Conservation (phyloP, 2,329 filamentous ascomycete genomes). For the Westerdykella aurantiaca region DNA sequence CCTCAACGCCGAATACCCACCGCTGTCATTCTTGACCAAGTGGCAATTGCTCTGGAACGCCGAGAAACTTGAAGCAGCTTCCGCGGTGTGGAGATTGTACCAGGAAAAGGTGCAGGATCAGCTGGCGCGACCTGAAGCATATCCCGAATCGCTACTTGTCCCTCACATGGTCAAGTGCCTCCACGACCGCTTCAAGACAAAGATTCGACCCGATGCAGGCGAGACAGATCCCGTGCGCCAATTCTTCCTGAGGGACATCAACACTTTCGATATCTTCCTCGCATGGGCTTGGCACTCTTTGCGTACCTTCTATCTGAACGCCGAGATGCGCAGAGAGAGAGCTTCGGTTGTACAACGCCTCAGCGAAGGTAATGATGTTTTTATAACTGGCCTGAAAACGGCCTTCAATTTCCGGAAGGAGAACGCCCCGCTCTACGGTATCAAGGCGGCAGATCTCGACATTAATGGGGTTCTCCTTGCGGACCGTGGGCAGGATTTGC, state of each 20-base stretch:
- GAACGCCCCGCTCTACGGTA: slow-evolving; percentile 66
- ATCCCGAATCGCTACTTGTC: slow-evolving; percentile 62
- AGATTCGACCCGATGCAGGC: slow-evolving; percentile 57
- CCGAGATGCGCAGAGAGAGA: slow-evolving; percentile 54
- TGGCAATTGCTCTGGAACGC: slow-evolving; percentile 86
- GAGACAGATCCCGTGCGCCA: slow-evolving; percentile 76
- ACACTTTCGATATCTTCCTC: slow-evolving; percentile 66
- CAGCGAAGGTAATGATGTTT: slow-evolving; percentile 69
- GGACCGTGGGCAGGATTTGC: slow-evolving; percentile 56
- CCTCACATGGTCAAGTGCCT: slow-evolving; percentile 70
- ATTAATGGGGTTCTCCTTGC: slow-evolving; percentile 39
- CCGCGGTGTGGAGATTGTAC: slow-evolving; percentile 73
- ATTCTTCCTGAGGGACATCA: slow-evolving; percentile 67
- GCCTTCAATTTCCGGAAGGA: slow-evolving; percentile 66
- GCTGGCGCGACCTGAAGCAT: slow-evolving; percentile 52
- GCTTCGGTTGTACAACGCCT: slow-evolving; percentile 41
- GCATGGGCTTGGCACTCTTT: slow-evolving; percentile 63
- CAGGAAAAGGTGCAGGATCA: slow-evolving; percentile 68
- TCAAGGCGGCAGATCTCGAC: slow-evolving; percentile 58
- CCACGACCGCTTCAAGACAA: slow-evolving; percentile 68
- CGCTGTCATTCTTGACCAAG: slow-evolving; percentile 60
- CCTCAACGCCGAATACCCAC: slow-evolving; percentile 58
- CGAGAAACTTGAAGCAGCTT: slow-evolving; percentile 79
- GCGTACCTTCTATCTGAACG: slow-evolving; percentile 69
- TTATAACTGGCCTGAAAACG: slow-evolving; percentile 58